Evolutionary conservation across 371 early-diverging fungal species (phyloP), one percentile per base, ranked within the genome.

Genomic region (Fennellomyces sp.): DNA sequence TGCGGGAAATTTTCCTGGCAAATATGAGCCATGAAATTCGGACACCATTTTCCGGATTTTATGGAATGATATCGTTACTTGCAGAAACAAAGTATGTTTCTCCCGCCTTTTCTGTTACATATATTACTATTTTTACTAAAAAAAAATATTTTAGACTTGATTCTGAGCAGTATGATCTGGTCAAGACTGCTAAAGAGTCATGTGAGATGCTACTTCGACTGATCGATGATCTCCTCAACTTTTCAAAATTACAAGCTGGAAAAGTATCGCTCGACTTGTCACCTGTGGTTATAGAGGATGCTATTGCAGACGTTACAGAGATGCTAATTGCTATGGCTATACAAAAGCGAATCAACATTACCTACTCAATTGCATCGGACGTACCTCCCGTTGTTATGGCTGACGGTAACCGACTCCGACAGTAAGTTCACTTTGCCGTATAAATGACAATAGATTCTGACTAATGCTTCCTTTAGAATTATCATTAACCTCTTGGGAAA

Each of bases 211-310:
- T 86, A n/a, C 65, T 85, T 27, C 75, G 80, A 26, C 82, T 86
- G 29, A 86, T 86, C 59, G 85, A 86, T 52, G 87, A 86, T 59
- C 58, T 87, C 15, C 59, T 87, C 19, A 85, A 87, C 64, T 86
- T 87, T 48, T 84, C 84, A 58, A 87, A 86, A 13, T 61, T 87
- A 28, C 84, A 87, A 64, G 83, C 87, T 0, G 85, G 85, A 25
- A 87, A 87, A 42, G 82, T 87, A 5, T 68, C 76, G 0, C 39
- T 87, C 35, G 86, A 87, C 52, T 38, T 75, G 0, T 66, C 78
- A 3, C 76, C 80, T 5, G 50, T 86, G 12, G 65, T 76, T 10
- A 61, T 85, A 10, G 84, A 83, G 47, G 83, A 83, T 25, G 61
- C 80, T 13, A 61, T 84, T 53, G 83, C 69, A 17, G 83, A 82